These are phyloP conservation scores for Candida railenensis DNA, from an alignment of 805 yeast species.

Conservation along the genomic window DNA sequence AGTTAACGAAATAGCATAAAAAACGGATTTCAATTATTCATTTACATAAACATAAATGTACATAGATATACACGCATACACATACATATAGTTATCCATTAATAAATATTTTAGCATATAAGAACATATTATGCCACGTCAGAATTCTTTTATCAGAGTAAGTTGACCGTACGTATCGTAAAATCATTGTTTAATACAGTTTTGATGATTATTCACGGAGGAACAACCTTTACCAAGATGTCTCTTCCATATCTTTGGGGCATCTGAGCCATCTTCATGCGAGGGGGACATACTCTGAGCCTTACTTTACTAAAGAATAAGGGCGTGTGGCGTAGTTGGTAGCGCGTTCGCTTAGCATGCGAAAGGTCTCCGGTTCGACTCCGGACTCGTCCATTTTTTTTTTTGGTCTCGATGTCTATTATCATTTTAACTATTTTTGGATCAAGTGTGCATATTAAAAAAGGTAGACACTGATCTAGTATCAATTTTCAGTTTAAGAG, in stretches of 20 bases:
- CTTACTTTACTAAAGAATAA: neutral
- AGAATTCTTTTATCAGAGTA: no score
- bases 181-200: no score
- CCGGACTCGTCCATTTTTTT: slow-evolving; percentile 6
- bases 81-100: no score
- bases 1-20: neutral
- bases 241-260: no score
- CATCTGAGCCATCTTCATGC: no score
- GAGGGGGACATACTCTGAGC: neutral
- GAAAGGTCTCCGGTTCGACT: slow-evolving; percentile 45
- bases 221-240: no score
- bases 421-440: slow-evolving; percentile 1
- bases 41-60: neutral
- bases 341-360: slow-evolving; percentile 51
- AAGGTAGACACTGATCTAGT: neutral
- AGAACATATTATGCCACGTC: no score
- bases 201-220: no score
- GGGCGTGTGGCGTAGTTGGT: slow-evolving; percentile 52
- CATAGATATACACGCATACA: neutral
- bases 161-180: no score
- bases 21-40: neutral
- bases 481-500: no score
- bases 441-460: neutral
- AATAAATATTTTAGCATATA: no score
- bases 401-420: neutral